Evolutionary conservation across 2,329 filamentous ascomycete genomes (phyloP).

Genomic region (Aureobasidium melanogenum): DNA sequence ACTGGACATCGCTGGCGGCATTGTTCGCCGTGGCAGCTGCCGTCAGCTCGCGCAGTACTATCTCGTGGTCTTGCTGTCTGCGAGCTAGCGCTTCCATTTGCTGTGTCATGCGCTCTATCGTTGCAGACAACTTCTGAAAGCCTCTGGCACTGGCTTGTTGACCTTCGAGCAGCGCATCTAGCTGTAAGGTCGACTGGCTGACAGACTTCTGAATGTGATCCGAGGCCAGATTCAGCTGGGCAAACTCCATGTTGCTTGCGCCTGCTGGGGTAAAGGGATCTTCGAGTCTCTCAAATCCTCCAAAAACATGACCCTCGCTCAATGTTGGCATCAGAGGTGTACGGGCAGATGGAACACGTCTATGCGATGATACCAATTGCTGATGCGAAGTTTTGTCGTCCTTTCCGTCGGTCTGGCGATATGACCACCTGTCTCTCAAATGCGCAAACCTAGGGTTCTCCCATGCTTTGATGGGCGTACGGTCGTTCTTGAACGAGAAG

Average conservation of each 20-base stretch:
- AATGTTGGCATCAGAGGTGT: conserved; percentile 13
- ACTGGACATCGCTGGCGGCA: conserved; percentile 2
- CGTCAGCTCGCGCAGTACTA: neutral
- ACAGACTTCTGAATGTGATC: conserved; percentile 9
- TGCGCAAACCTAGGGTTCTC: conserved; percentile 22
- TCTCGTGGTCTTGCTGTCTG: conserved; percentile 6
- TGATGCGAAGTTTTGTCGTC: conserved; percentile 13
- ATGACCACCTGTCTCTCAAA: conserved; percentile 26
- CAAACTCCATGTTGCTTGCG: conserved; percentile 3
- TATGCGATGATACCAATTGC: neutral
- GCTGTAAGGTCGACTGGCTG: conserved; percentile 5
- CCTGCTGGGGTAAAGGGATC: conserved; percentile 13
- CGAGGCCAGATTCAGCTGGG: conserved; percentile 13
- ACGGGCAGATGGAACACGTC: neutral
- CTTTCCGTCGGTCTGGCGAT: conserved; percentile 22
- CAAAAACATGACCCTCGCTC: neutral
- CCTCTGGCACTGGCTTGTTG: conserved; percentile 14
- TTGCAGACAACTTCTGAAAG: conserved; percentile 12
- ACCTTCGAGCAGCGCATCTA: conserved; percentile 15
- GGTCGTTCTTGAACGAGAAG: conserved; percentile 24
- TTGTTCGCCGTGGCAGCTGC: neutral
- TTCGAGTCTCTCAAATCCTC: conserved; percentile 6
- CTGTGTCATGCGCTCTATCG: conserved; percentile 12
- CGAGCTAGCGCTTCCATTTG: conserved; percentile 2
- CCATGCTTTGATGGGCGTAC: conserved; percentile 22